Evolutionary conservation across 2,329 filamentous ascomycete species (phyloP), one percentile per base, ranked within the genome.

Genomic region (Beauveria bassiana): DNA sequence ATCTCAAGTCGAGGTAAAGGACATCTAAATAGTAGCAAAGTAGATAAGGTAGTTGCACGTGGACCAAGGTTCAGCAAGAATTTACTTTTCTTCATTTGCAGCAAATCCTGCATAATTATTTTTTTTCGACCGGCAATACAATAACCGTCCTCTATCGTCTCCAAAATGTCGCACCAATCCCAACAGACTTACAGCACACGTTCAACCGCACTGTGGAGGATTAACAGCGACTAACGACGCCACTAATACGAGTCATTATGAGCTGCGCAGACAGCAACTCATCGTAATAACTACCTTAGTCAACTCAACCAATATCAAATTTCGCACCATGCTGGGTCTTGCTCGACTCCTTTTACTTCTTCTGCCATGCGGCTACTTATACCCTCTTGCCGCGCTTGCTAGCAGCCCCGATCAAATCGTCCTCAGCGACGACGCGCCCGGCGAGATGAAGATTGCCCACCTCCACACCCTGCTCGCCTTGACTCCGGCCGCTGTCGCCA

Each of bases 371-470:
- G 22, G 55, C 55, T 49, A 47, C 12, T 47, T 49, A 58, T 24
- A 47, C 28, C 24, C 20, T 7, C 28, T 38, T 12, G 45, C 8
- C 43, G 55, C 55, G 20, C 45, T 47, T 16, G 45, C 55, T 7
- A n/a, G n/a, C n/a, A n/a, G n/a, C 42, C 18, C 22, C 20, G 20
- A 57, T n/a, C 55, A 28, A 3, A 5, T 58, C 55, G 18, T 12
- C 14, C 20, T 12, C 20, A 18, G 28, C 43, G 28, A 26, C 43
- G 45, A 42, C 20, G 55, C 45, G 20, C 49, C 55, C 45, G 31
- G 55, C 56, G 46, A 50, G 47, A 76, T 76, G 73, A 75, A 73
- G 68, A 59, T 67, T 22, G 65, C 70, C 28, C 61, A 66, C 12
- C 51, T 74, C 54, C 68, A 71, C 9, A 55, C 68, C n/a, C 55